Base-by-base conservation (phyloP, 2,329 filamentous ascomycete species). In the Xylaria digitata region DNA sequence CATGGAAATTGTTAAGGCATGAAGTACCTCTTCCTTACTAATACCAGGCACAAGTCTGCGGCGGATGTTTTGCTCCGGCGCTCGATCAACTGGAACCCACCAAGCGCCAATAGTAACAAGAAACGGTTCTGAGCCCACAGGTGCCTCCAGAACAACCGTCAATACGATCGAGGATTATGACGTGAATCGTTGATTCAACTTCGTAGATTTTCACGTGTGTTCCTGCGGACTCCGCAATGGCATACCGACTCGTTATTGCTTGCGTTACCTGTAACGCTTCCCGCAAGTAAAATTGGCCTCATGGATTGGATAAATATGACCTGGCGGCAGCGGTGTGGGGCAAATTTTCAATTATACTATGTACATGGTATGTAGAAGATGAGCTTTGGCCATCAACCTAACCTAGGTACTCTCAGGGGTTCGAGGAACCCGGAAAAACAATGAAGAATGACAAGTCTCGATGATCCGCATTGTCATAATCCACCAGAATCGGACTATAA, bases 51-150 rank as follows among this genome's bases (percentile, higher is more conserved):
- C 48, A 58, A 45, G 40, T 30, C 48, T 21, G 6, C 1, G n/a
- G 3, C 66, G 66, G 66, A 68, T 17, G 21, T 62, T 66, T 66
- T 68, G 66, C 66, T 68, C 66, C 66, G 66, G 66, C 34, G 6
- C 13, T n/a, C 57, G 56, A 7, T 32, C 49, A 17, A 9, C 26
- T 11, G 32, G 21, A 54, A 34, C 32, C 26, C 15, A 6, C 9
- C 48, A 21, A 45, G 21, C 45, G 34, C 57, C 53, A 59, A 53
- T 65, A 15, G 9, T 21, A 63, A 63, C 54, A 62, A 58, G 62
- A 61, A 62, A 63, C 30, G 48, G 30, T 50, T 9, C 37, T 42
- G 26, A 42, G 48, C 53, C 30, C 26, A 43, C 19, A 43, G 43
- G 61, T 48, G 54, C 32, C 37, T 32, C n/a, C 19, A 15, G 19